Percentiles rank a stretch among this genome's conserved stretches.
phyloP scores from a whole-genome alignment of 1,284 basidiomycete genomes.

The Ustilago trichophora region DNA sequence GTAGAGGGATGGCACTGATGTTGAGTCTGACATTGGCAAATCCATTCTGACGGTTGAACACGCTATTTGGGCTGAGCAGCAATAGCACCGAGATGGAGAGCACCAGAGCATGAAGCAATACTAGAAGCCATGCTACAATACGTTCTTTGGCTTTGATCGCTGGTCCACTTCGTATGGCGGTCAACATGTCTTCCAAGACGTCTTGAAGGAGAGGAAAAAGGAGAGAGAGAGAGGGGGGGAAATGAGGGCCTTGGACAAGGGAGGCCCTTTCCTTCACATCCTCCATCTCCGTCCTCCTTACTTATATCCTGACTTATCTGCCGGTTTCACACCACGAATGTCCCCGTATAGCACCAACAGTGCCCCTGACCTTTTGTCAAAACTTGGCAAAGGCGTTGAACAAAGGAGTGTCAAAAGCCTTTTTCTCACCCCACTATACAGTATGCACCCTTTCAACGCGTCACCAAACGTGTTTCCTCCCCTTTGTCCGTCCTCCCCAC shows the following conservation, averaged over 20 bases:
- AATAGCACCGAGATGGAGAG: conserved; percentile 11
- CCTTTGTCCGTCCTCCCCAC: conserved; percentile 13
- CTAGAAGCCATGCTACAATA: conserved; percentile 23
- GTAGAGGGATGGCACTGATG: background rate
- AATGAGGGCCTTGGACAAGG: too few relatives aligned
- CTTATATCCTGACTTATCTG: too few relatives aligned
- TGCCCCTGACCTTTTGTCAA: too few relatives aligned
- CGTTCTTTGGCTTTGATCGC: conserved; percentile 19
- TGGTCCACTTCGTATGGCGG: conserved; percentile 2
- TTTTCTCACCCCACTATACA: too few relatives aligned
- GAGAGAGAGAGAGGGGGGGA: background rate
- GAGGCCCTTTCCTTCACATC: too few relatives aligned
- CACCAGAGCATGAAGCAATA: conserved; percentile 18
- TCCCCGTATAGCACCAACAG: too few relatives aligned
- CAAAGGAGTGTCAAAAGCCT: too few relatives aligned
- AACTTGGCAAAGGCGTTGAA: too few relatives aligned
- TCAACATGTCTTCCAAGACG: conserved; percentile 13
- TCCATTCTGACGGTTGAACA: conserved; percentile 17
- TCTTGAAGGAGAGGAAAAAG: too few relatives aligned
- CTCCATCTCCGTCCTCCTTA: too few relatives aligned
- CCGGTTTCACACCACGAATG: too few relatives aligned
- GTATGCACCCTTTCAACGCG: too few relatives aligned
- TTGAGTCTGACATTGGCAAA: conserved; percentile 37
- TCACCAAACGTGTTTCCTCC: conserved; percentile 15
- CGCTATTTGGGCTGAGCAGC: conserved; percentile 26